Evolutionary conservation across 768 basidiomycete species (phyloP).

Genomic region (Epithele typhae): DNA sequence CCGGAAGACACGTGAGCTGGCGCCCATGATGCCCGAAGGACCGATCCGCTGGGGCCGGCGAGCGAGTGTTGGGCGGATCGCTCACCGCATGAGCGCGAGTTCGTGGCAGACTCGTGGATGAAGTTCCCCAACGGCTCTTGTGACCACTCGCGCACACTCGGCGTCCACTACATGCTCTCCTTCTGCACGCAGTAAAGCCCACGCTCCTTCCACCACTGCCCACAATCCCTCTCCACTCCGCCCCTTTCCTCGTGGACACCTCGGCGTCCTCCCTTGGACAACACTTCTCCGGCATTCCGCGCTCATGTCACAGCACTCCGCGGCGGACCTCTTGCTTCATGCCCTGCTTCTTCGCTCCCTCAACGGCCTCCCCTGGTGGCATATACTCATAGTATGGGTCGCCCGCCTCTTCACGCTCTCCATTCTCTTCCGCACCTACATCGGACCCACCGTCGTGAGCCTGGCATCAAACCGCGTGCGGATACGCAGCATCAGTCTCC

Average conservation of each 20-base stretch:
- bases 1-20: no score
- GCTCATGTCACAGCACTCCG: not conserved
- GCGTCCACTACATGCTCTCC: constrained; percentile 7
- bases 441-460: constrained; percentile 60
- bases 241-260: not conserved
- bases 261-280: not conserved
- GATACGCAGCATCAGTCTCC: constrained; percentile 68
- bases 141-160: not conserved
- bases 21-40: no score
- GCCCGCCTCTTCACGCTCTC: constrained; percentile 49
- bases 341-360: constrained; percentile 18
- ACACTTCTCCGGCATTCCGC: not conserved
- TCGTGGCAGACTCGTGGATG: constrained; percentile 6
- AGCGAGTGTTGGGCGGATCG: constrained; percentile 4
- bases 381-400: constrained; percentile 44
- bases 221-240: not conserved
- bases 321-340: constrained; percentile 12
- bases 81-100: not conserved
- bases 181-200: not conserved
- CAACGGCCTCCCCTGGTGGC: constrained; percentile 24
- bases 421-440: constrained; percentile 59
- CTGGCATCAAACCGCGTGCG: constrained; percentile 56
- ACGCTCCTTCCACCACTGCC: constrained; percentile 13
- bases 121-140: not conserved
- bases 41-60: no score